phyloP scores from a whole-genome alignment of 495 filamentous ascomycete genomes.

The Aspergillus affinis region DNA sequence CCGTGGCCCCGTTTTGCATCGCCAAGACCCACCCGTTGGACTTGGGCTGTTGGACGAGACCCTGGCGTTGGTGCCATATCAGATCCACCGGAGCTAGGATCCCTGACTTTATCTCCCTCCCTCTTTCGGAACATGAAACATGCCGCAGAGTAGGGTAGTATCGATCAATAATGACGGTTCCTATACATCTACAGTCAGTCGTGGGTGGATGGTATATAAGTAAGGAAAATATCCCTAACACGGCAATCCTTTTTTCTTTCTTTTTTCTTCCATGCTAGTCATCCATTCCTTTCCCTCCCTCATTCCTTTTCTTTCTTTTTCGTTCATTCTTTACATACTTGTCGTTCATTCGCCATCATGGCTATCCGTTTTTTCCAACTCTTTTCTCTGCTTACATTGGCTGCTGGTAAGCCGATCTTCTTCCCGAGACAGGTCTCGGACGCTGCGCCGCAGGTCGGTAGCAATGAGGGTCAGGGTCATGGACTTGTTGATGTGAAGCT shows the following conservation, averaged over 20 bases:
- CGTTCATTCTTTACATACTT: not conserved
- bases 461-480: not conserved
- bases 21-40: not conserved
- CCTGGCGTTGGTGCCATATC: not conserved
- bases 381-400: slow-evolving; percentile 19
- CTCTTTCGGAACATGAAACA: not conserved
- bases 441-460: slow-evolving; percentile 16
- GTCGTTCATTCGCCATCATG: slow-evolving; percentile 16
- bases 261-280: not conserved
- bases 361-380: slow-evolving; percentile 16
- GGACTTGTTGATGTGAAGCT: slow-evolving; percentile 15
- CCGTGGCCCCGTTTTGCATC: not conserved
- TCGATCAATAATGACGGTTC: not conserved
- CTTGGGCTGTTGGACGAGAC: not conserved
- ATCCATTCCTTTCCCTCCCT: slow-evolving; percentile 3
- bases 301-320: not conserved
- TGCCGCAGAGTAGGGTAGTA: not conserved
- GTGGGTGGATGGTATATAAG: not conserved
- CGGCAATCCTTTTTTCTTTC: not conserved
- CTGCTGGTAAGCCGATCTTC: slow-evolving; percentile 24
- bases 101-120: not conserved
- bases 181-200: not conserved
- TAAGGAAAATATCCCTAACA: not conserved
- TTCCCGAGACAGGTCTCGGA: slow-evolving; percentile 16
- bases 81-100: not conserved